Evolutionary conservation across 2,329 filamentous ascomycete species (phyloP).

Genomic region (Monosporascus sp.): DNA sequence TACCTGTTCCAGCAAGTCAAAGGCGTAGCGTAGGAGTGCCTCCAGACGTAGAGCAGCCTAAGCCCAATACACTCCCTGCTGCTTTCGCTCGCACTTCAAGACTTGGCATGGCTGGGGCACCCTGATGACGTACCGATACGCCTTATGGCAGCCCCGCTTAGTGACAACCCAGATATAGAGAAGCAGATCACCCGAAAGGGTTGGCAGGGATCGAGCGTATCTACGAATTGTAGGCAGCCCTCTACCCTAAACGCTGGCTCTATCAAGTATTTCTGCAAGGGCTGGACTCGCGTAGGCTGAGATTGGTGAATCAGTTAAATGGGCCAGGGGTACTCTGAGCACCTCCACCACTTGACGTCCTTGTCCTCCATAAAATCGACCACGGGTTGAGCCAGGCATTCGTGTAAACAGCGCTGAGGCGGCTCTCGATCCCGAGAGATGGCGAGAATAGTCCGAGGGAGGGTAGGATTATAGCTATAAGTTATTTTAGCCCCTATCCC

Average conservation of each 20-base stretch:
- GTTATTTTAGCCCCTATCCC: slow-evolving; percentile 6
- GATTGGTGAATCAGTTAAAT: not conserved
- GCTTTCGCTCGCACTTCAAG: not conserved
- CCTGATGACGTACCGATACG: not conserved
- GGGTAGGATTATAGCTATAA: slow-evolving; percentile 13
- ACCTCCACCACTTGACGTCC: not conserved
- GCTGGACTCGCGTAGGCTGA: not conserved
- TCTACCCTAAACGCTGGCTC: not conserved
- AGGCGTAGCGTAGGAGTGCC: not conserved
- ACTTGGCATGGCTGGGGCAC: not conserved
- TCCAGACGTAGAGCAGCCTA: not conserved
- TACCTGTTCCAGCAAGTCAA: no score
- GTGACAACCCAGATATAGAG: not conserved
- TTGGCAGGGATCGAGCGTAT: not conserved
- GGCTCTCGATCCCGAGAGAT: slow-evolving; percentile 16
- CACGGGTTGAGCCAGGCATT: no score
- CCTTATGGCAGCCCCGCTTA: not conserved
- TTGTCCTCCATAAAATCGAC: not conserved
- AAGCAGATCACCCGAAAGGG: not conserved
- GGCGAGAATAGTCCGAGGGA: slow-evolving; percentile 24
- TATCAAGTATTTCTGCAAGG: not conserved
- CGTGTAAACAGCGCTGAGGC: not conserved
- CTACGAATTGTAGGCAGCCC: not conserved
- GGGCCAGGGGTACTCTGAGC: not conserved
- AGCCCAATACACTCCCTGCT: not conserved